Percentiles rank a stretch among this genome's conserved stretches.
These are phyloP conservation scores for Rhinocladiella mackenziei DNA, from an alignment of 2,329 filamentous ascomycete genomes.

Conservation along the genomic window DNA sequence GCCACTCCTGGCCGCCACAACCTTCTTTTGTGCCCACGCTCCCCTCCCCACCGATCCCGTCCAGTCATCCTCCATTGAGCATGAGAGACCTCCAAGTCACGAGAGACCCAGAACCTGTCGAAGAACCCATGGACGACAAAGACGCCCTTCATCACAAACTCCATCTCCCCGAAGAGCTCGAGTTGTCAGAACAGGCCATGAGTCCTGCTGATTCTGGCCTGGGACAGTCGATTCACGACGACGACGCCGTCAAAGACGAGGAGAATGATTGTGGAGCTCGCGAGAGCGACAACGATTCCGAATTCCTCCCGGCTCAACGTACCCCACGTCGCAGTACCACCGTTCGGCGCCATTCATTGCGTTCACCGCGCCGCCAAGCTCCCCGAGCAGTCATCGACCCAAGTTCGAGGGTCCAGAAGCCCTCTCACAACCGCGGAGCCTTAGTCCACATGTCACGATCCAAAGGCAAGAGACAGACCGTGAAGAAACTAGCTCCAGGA, in stretches of 20 bases:
- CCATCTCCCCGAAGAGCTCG: constrained; percentile 23
- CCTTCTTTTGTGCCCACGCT: constrained; percentile 1
- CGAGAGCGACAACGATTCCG: constrained; percentile 20
- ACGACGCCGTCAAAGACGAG: constrained; percentile 13
- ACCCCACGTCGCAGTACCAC: constrained; percentile 1
- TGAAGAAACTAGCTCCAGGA: constrained; percentile 3
- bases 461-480: constrained; percentile 17
- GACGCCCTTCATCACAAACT: constrained; percentile 14
- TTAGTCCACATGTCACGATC: constrained; percentile 1
- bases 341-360: constrained; percentile 5
- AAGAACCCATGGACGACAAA: constrained; percentile 12
- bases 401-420: constrained; percentile 16
- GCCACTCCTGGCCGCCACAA: constrained; percentile 8
- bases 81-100: constrained; percentile 25
- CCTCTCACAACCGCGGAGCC: not conserved
- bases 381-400: constrained; percentile 6
- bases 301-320: constrained; percentile 11
- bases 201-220: constrained; percentile 19
- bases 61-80: constrained; percentile 13
- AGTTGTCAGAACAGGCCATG: constrained; percentile 16
- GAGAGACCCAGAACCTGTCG: constrained; percentile 17
- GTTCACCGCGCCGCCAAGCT: constrained; percentile 6
- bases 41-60: not conserved
- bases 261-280: constrained; percentile 7
- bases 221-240: constrained; percentile 12